Evolutionary conservation across 2,329 filamentous ascomycete species (phyloP).

Genomic region (Domatiomyces globalis): DNA sequence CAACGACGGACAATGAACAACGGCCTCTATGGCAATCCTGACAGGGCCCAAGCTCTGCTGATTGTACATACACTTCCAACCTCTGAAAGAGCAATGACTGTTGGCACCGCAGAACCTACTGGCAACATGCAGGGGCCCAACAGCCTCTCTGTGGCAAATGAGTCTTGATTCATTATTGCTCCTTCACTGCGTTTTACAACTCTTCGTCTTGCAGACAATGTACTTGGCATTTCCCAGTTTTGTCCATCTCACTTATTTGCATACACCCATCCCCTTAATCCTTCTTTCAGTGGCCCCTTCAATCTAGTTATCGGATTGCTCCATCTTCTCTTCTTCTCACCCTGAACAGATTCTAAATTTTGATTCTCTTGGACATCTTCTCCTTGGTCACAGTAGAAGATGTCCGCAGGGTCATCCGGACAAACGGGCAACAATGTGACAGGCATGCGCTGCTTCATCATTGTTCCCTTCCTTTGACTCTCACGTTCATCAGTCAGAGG

Average conservation of each 20-base stretch:
- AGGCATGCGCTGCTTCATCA: conserved; percentile 1
- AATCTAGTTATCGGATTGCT: conserved; percentile 19
- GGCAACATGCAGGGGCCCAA: not conserved
- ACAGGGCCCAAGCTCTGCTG: not conserved
- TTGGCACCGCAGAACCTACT: no score
- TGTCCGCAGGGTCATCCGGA: conserved; percentile 13
- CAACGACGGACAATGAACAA: not conserved
- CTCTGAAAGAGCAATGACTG: not conserved
- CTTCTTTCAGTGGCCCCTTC: conserved; percentile 16
- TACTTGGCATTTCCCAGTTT: not conserved
- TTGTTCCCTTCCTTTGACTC: conserved; percentile 1
- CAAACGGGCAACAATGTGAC: conserved; percentile 2
- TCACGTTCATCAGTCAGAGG: conserved; percentile 2
- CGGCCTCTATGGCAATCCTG: not conserved
- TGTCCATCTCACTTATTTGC: conserved; percentile 9
- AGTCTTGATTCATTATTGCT: not conserved
- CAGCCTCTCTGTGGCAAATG: not conserved
- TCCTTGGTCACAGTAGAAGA: conserved; percentile 10
- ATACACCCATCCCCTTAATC: conserved; percentile 17
- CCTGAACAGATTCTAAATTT: conserved; percentile 7
- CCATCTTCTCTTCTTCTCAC: conserved; percentile 15
- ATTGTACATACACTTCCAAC: not conserved
- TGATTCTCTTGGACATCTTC: conserved; percentile 6
- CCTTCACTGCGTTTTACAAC: not conserved
- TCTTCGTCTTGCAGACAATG: not conserved